A percentile compares a stretch with the other conserved stretches of the same genome.
Evolutionary conservation across 75 land plant species (phyloP).

Genomic region (Sequoiadendron giganteum): DNA sequence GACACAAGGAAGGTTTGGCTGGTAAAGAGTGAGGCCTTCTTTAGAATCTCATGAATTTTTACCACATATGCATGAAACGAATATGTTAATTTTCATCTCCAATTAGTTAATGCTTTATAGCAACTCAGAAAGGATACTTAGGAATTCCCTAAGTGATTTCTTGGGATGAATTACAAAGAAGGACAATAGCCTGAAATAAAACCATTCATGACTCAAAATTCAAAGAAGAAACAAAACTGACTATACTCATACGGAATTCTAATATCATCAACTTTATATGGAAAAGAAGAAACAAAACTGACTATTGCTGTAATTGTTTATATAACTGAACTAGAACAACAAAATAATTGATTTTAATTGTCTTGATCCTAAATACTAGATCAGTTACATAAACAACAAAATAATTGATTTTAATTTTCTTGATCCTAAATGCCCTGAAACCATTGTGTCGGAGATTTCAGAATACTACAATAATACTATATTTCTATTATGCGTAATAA

Average conservation of each 20-base stretch:
- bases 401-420: not conserved
- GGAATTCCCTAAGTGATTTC: not conserved
- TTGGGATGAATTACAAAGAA: not conserved
- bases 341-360: not conserved
- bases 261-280: not conserved
- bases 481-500: no score
- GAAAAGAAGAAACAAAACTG: not conserved
- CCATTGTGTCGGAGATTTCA: not conserved
- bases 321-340: not conserved
- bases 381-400: no score
- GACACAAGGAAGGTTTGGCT: not conserved
- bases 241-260: not conserved
- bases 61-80: not conserved
- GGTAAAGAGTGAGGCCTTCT: not conserved
- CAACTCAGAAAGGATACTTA: not conserved
- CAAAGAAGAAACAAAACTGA: not conserved
- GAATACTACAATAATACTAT: no score
- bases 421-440: not conserved
- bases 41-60: not conserved
- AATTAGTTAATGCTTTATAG: not conserved
- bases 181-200: not conserved
- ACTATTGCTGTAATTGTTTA: not conserved
- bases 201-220: not conserved
- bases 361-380: not conserved
- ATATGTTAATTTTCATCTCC: not conserved